Evolutionary conservation across 805 yeast genomes (phyloP).

Genomic region (Yamadazyma akitaensis): DNA sequence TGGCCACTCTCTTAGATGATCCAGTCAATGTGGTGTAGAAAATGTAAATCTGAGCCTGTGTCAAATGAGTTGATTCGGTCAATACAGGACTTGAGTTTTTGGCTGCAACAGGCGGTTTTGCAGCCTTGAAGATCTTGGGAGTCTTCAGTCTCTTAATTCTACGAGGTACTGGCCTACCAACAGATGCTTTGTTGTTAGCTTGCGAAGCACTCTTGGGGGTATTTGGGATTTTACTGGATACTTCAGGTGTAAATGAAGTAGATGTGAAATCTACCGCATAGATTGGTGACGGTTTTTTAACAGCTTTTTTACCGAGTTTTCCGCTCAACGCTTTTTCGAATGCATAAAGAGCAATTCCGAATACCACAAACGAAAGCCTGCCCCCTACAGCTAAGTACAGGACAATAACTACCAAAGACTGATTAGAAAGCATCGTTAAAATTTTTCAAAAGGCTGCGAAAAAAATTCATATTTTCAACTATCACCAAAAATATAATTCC

Average conservation of each 20-base stretch:
- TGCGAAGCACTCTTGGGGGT: background rate
- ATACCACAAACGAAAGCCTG: slow-evolving; percentile 33
- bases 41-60: slow-evolving; percentile 58
- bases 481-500: background rate
- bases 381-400: slow-evolving; percentile 41
- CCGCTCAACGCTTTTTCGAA: background rate
- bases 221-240: slow-evolving; percentile 18
- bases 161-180: slow-evolving; percentile 9
- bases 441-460: slow-evolving; percentile 11
- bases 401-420: slow-evolving; percentile 8
- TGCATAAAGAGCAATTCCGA: slow-evolving; percentile 4
- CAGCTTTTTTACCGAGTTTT: background rate
- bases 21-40: slow-evolving; percentile 89
- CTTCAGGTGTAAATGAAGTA: slow-evolving; percentile 24
- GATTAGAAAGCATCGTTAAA: slow-evolving; percentile 12
- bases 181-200: slow-evolving; percentile 3
- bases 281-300: slow-evolving; percentile 3
- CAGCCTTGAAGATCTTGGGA: slow-evolving; percentile 39
- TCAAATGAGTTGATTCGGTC: slow-evolving; percentile 37
- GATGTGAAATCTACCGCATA: slow-evolving; percentile 44
- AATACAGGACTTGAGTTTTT: slow-evolving; percentile 20
- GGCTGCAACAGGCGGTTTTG: slow-evolving; percentile 28
- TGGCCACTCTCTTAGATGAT: slow-evolving; percentile 69
- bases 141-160: slow-evolving; percentile 21
- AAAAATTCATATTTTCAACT: background rate